phyloP scores from a whole-genome alignment of 306 rosid species.

The Dalbergia cochinchinensis region DNA sequence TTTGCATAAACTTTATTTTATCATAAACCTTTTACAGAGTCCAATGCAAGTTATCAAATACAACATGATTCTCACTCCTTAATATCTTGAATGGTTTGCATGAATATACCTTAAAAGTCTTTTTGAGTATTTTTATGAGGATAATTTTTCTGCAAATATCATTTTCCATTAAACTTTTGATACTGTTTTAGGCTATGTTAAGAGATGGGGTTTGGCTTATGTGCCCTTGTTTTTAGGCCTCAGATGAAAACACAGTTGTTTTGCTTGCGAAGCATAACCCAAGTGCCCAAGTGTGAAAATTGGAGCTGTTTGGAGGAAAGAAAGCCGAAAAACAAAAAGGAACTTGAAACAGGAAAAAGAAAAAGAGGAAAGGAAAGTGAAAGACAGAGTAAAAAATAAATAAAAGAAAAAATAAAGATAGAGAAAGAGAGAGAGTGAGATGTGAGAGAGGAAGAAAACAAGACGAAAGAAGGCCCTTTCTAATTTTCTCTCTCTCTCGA shows the following conservation, averaged over 20 bases:
- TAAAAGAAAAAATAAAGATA: conserved; percentile 32
- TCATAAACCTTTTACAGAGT: conserved; percentile 13
- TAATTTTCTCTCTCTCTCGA: conserved; percentile 28
- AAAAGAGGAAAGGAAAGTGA: conserved; percentile 62
- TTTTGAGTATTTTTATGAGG: neutral
- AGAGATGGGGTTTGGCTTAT: conserved; percentile 38
- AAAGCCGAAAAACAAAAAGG: conserved; percentile 75
- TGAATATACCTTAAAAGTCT: neutral
- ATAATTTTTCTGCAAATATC: neutral
- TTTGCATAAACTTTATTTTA: neutral
- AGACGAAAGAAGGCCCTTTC: neutral
- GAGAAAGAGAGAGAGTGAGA: conserved; percentile 50
- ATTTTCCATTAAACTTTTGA: conserved; percentile 14
- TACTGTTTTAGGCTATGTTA: conserved; percentile 35
- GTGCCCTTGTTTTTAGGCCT: conserved; percentile 40
- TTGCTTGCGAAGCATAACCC: conserved; percentile 45
- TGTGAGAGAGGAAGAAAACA: conserved; percentile 44
- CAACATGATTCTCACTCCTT: neutral
- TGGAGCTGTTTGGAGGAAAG: conserved; percentile 53
- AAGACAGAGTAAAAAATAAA: conserved; percentile 35
- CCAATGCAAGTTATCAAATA: neutral
- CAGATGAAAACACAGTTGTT: conserved; percentile 41
- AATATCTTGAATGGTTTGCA: neutral
- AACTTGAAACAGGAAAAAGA: conserved; percentile 68
- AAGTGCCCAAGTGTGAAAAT: conserved; percentile 48